These are phyloP conservation scores for Chlorella sp. DNA, from an alignment of 139 green algal genomes.

Conservation along the genomic window DNA sequence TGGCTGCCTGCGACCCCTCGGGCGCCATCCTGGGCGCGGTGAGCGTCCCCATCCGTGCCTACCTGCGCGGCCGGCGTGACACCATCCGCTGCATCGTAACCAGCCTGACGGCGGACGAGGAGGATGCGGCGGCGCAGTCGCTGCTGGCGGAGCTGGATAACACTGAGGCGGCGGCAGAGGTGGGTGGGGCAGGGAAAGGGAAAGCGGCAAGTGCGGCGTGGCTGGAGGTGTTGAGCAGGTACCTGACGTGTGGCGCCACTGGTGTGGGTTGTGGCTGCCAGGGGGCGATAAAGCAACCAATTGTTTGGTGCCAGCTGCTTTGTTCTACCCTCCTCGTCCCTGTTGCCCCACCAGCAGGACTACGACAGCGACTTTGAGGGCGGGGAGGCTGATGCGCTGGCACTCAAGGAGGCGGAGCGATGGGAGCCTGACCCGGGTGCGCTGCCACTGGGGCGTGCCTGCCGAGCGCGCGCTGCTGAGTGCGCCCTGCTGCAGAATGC, in stretches of 20 bases:
- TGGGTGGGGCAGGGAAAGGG: background rate
- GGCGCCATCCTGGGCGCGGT: conserved; percentile 85
- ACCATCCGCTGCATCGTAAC: conserved; percentile 94
- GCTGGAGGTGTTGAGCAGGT: too few species aligned
- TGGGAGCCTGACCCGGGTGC: conserved; percentile 55
- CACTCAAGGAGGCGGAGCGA: conserved; percentile 32
- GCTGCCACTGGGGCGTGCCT: background rate
- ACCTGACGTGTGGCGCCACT: too few species aligned
- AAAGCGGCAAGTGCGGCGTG: too few species aligned
- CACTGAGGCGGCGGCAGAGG: conserved; percentile 16
- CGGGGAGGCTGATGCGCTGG: conserved; percentile 52
- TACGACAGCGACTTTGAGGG: conserved; percentile 44
- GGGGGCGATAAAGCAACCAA: too few species aligned
- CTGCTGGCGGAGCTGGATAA: conserved; percentile 79
- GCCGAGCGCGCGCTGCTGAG: too few species aligned
- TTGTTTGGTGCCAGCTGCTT: too few species aligned
- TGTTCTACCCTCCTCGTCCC: too few species aligned
- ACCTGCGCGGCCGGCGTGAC: conserved; percentile 83
- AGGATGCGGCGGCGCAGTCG: conserved; percentile 29
- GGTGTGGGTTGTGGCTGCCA: too few species aligned
- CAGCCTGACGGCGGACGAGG: conserved; percentile 88
- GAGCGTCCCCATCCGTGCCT: conserved; percentile 75
- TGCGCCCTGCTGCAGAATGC: too few species aligned
- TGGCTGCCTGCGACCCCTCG: conserved; percentile 67
- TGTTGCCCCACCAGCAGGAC: too few species aligned